phyloP scores from a whole-genome alignment of 2,329 filamentous ascomycete species.

The Phoma sp. region DNA sequence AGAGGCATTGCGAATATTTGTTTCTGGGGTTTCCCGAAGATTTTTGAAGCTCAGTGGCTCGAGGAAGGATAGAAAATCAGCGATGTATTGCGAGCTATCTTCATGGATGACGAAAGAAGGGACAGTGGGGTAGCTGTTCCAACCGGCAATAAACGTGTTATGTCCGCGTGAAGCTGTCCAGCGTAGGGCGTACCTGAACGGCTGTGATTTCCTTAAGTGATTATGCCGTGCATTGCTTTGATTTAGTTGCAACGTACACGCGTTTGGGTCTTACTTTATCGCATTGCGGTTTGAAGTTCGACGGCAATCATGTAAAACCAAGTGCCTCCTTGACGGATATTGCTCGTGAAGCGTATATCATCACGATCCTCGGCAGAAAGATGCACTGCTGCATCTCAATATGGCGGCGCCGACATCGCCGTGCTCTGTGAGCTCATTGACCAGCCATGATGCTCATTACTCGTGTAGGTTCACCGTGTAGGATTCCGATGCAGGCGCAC shows the following conservation, averaged over 20 bases:
- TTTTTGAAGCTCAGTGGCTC: constrained; percentile 8
- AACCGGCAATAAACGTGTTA: constrained; percentile 9
- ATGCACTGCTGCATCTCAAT: too few relatives aligned
- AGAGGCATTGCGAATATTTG: constrained; percentile 32
- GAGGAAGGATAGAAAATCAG: constrained; percentile 1
- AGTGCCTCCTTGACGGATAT: too few relatives aligned
- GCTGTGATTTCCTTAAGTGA: too few relatives aligned
- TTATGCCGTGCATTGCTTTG: too few relatives aligned
- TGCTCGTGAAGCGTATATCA: too few relatives aligned
- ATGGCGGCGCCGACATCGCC: neutral
- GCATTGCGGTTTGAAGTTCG: too few relatives aligned
- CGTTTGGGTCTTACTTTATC: too few relatives aligned
- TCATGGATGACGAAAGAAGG: constrained; percentile 15
- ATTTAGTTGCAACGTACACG: too few relatives aligned
- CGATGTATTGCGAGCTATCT: constrained; percentile 11
- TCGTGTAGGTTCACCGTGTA: neutral
- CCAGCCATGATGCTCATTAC: neutral
- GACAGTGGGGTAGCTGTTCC: constrained; percentile 14
- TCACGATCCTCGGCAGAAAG: too few relatives aligned
- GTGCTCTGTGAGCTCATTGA: neutral
- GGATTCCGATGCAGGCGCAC: constrained; percentile 1
- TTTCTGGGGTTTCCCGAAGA: neutral
- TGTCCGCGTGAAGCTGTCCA: too few relatives aligned
- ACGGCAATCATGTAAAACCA: too few relatives aligned
- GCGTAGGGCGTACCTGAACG: too few relatives aligned